Evolutionary conservation across 805 yeast species (phyloP).

Genomic region (Saccharomycopsis lassenensis): DNA sequence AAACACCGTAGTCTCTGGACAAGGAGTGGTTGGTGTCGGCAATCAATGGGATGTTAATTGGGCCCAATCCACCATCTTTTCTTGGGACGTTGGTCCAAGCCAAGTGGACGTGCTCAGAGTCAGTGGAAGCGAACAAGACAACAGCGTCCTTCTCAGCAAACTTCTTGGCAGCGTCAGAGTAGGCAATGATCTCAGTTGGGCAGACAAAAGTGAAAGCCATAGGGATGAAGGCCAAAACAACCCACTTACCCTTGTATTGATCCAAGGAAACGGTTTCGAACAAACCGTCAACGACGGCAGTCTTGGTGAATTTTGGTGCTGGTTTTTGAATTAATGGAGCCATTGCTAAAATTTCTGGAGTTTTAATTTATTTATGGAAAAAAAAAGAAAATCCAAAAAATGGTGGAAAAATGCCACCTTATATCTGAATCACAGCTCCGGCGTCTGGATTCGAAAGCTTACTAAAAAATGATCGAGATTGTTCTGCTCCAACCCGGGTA

Average conservation of each 20-base stretch:
- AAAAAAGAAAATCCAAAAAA: not conserved
- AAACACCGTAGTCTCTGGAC: conserved; percentile 94
- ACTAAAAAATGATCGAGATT: no score
- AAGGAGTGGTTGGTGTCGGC: conserved; percentile 96
- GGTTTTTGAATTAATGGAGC: conserved; percentile 86
- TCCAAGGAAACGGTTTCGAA: conserved; percentile 94
- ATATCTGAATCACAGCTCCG: no score
- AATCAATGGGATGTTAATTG: conserved; percentile 84
- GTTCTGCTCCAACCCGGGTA: no score
- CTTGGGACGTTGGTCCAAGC: conserved; percentile 98
- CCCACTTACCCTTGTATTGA: conserved; percentile 97
- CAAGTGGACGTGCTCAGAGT: conserved; percentile 92
- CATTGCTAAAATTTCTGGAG: conserved; percentile 34
- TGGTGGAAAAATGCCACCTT: no score
- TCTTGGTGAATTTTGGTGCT: conserved; percentile 93
- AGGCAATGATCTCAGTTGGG: conserved; percentile 98
- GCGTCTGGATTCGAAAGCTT: no score
- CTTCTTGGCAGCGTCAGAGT: conserved; percentile 89
- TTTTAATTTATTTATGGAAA: no score
- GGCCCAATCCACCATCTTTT: conserved; percentile 97
- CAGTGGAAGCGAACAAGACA: conserved; percentile 94
- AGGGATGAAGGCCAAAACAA: conserved; percentile 92
- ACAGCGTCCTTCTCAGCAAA: conserved; percentile 80
- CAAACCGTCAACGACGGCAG: conserved; percentile 94
- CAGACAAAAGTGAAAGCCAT: conserved; percentile 99